Base-by-base conservation (phyloP, 345 rosid genomes). In the Kernera saxatilis region DNA sequence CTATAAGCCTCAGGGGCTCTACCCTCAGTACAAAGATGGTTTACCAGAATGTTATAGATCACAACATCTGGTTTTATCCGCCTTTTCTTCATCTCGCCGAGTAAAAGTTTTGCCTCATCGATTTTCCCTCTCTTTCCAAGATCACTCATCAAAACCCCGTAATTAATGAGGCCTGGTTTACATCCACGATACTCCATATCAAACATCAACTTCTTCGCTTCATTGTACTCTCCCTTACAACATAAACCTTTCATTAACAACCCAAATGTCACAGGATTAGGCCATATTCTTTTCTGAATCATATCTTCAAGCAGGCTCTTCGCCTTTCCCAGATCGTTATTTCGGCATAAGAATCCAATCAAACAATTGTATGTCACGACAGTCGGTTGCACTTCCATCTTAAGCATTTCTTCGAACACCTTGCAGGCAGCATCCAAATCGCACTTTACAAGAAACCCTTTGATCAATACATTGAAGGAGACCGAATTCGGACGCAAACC, bases 111-210 rank as follows among this genome's bases (percentile, higher is more conserved):
- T 4, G 86, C 94, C 72, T 88, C 89, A 18, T 91, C 91, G 25
- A 88, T 84, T 77, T 79, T 82, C 54, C 97, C 98, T 80, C 88
- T 85, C 78, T 82, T 86, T 13, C 86, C 93, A 69, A 93, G 89
- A 83, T 87, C 88, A 78, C 61, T 86, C 88, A 91, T 83, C 88
- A 93, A 77, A 70, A 91, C 83, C 15, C 97, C 96, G 41, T 79
- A 93, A 56, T 93, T 93, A 6, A 87, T 65, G 6, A 76, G 63
- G 13, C 65, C 54, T 0, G 92, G 91, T 62, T 87, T 91, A 74
- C 98, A 93, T 2, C 97, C 94, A 67, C 75, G 75, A 73, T 93
- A 93, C 32, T 88, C 98, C 98, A 93, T 91, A 71, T 91, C 98
- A 3, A 89, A 89, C 86, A 89, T 81, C 77, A 89, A 2, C 73